phyloP scores from a whole-genome alignment of 2,329 filamentous ascomycete species.

The Lachnellula cervina region DNA sequence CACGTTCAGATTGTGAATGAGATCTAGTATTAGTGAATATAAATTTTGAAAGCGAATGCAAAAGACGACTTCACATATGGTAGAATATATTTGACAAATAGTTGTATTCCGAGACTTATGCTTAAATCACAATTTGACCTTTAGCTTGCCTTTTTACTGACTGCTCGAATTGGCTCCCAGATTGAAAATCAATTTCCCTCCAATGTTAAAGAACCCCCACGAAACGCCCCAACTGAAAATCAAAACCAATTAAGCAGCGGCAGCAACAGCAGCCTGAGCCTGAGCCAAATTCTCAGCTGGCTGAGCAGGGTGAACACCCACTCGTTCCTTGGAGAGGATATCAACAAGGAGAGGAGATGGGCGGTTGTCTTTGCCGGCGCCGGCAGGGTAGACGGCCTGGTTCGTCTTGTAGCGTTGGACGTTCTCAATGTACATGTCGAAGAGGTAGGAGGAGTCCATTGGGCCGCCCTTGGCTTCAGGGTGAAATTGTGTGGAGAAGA shows the following conservation, averaged over 20 bases:
- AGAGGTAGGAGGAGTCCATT: slow-evolving; percentile 91
- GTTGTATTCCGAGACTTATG: neutral
- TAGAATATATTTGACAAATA: neutral
- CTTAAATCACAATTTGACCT: neutral
- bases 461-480: slow-evolving; percentile 97
- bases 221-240: neutral
- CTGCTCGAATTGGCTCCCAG: neutral
- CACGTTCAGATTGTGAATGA: no score
- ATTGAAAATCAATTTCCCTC: neutral
- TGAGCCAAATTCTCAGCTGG: slow-evolving; percentile 20
- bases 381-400: slow-evolving; percentile 62
- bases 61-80: no score
- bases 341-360: slow-evolving; percentile 86
- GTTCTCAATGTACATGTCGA: slow-evolving; percentile 91
- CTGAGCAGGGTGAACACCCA: slow-evolving; percentile 59
- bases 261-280: slow-evolving; percentile 17
- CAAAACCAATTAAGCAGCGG: slow-evolving; percentile 14
- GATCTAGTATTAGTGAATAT: no score
- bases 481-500: slow-evolving; percentile 98
- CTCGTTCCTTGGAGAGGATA: slow-evolving; percentile 87
- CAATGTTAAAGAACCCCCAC: neutral
- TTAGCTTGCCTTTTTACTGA: neutral
- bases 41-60: no score
- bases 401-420: slow-evolving; percentile 84
- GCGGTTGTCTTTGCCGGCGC: slow-evolving; percentile 74